Evolutionary conservation across 2,329 filamentous ascomycete genomes (phyloP).

Genomic region (Volutella citrinella): DNA sequence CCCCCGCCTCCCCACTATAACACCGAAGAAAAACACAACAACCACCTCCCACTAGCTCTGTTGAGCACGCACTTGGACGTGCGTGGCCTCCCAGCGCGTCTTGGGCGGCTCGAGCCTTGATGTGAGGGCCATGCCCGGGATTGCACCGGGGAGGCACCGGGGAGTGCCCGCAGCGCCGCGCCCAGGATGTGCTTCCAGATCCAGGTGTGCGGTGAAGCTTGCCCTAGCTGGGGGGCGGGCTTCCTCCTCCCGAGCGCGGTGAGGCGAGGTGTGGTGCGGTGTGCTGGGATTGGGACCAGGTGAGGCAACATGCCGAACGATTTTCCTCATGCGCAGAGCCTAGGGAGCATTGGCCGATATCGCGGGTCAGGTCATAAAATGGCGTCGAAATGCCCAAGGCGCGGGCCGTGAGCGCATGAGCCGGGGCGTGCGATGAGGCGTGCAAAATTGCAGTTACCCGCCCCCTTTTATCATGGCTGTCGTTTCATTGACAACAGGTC

Average conservation of each 20-base stretch:
- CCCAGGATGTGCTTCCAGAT: conserved; percentile 11
- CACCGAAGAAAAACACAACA: conserved; percentile 18
- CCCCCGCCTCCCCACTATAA: conserved; percentile 22
- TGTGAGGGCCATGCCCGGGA: conserved; percentile 16
- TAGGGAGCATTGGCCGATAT: no score
- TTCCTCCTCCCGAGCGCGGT: conserved; percentile 10
- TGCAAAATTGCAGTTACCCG: no score
- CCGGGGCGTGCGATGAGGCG: no score
- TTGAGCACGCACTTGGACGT: conserved; percentile 19
- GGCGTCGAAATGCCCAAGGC: no score
- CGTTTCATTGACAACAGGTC: conserved; percentile 19
- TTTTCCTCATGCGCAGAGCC: no score
- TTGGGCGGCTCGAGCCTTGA: conserved; percentile 18
- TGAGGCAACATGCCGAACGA: no score
- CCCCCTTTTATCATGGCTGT: conserved; percentile 16
- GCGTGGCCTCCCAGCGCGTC: no score
- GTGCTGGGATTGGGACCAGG: no score
- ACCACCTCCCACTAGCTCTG: conserved; percentile 17
- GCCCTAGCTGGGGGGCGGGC: conserved; percentile 8
- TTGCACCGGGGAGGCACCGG: conserved; percentile 22
- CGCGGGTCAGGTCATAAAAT: no score
- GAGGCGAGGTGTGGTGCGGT: no score
- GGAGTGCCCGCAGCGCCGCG: conserved; percentile 4
- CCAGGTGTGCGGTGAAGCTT: conserved; percentile 24
- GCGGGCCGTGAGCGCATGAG: no score